Conservation (phyloP, 257 asterid genomes). For the Parsonsia alboflavescens region DNA sequence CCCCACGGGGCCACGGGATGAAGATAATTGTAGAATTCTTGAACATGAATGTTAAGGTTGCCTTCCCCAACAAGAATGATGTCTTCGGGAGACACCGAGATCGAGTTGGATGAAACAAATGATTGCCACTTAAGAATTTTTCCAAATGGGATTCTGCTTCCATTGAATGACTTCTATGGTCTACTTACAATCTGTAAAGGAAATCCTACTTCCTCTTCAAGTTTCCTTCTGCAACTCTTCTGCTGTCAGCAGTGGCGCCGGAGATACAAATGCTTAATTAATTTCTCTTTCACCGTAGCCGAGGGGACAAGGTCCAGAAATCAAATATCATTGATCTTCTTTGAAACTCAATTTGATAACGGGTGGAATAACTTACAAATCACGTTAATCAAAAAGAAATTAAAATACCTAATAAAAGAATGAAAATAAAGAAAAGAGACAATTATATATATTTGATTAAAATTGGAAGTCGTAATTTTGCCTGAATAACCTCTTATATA, state of each 20-base stretch:
- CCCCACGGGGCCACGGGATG: too few species aligned
- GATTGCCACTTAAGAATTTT: slow-evolving; percentile 13
- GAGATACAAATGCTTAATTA: background rate
- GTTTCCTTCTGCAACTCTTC: slow-evolving; percentile 7
- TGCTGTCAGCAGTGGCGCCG: background rate
- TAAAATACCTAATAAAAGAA: too few species aligned
- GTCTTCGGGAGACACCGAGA: slow-evolving; percentile 11
- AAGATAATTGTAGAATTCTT: background rate
- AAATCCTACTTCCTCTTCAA: slow-evolving; percentile 10
- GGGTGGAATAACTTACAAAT: too few species aligned
- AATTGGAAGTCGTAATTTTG: too few species aligned
- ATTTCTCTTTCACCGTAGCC: too few species aligned
- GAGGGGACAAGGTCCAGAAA: too few species aligned
- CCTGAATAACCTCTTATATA: too few species aligned
- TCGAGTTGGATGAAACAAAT: slow-evolving; percentile 23
- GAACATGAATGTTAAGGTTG: background rate
- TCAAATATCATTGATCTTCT: too few species aligned
- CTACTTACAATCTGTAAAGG: slow-evolving; percentile 11
- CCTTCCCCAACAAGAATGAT: slow-evolving; percentile 6
- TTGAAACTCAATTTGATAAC: too few species aligned
- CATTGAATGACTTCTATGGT: slow-evolving; percentile 10
- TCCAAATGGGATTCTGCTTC: slow-evolving; percentile 10
- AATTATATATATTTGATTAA: too few species aligned
- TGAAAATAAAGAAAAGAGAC: too few species aligned
- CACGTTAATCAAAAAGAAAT: too few species aligned